phyloP scores from a whole-genome alignment of 768 basidiomycete genomes.

The Tylopilus vinaceipallidus region DNA sequence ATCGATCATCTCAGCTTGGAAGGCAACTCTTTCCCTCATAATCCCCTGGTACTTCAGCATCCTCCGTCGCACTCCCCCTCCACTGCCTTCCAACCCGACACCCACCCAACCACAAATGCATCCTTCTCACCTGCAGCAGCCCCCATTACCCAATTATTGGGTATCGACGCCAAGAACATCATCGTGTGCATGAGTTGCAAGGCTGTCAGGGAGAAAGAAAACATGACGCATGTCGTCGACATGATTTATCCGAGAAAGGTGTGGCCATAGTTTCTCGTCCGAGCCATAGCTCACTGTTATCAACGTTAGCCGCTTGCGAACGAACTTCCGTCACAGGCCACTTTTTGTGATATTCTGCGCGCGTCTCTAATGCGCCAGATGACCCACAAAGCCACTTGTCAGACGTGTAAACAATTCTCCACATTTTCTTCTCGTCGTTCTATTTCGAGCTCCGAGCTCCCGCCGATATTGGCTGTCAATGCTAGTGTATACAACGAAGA shows the following conservation, averaged over 20 bases:
- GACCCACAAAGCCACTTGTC: slow-evolving; percentile 84
- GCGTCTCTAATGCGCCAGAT: slow-evolving; percentile 79
- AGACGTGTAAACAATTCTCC: slow-evolving; percentile 74
- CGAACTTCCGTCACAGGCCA: slow-evolving; percentile 38
- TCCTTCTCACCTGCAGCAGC: slow-evolving; percentile 46
- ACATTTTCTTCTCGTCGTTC: slow-evolving; percentile 70
- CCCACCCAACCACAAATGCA: slow-evolving; percentile 8
- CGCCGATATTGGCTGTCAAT: slow-evolving; percentile 85
- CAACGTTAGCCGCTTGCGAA: slow-evolving; percentile 33
- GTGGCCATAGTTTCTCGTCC: slow-evolving; percentile 8
- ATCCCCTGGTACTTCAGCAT: slow-evolving; percentile 49
- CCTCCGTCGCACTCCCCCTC: slow-evolving; percentile 9
- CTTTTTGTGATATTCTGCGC: slow-evolving; percentile 69
- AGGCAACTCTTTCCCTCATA: slow-evolving; percentile 61
- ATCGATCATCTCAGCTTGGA: slow-evolving; percentile 81
- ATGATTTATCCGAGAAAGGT: slow-evolving; percentile 86
- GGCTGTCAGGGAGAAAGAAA: slow-evolving; percentile 67
- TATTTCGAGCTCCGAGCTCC: slow-evolving; percentile 62
- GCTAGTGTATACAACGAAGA: slow-evolving; percentile 80
- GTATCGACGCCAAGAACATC: slow-evolving; percentile 73
- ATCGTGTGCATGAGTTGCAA: slow-evolving; percentile 78
- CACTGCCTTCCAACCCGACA: slow-evolving; percentile 19
- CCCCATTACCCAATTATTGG: slow-evolving; percentile 83
- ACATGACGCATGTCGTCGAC: slow-evolving; percentile 81
- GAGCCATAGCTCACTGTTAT: neutral